Evolutionary conservation across 495 filamentous ascomycete species (phyloP).

Genomic region (Aspergillus indologenus): DNA sequence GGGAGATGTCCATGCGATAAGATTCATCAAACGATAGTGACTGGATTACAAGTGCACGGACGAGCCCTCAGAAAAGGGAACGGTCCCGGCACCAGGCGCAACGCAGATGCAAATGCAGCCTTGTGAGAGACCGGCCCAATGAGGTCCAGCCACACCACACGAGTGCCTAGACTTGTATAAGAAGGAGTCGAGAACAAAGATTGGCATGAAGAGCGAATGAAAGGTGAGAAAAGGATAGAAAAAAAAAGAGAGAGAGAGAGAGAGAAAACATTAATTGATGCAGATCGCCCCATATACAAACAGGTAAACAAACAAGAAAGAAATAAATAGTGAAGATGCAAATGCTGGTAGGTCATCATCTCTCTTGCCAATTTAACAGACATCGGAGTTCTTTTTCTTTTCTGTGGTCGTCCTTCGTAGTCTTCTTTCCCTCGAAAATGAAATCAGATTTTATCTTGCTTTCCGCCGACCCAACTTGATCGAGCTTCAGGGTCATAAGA

Average conservation of each 20-base stretch:
- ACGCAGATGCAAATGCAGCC: background rate
- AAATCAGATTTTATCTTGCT: slow-evolving; percentile 19
- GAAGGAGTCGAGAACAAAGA: background rate
- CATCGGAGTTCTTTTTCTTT: slow-evolving; percentile 31
- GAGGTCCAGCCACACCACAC: background rate
- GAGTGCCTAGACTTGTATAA: background rate
- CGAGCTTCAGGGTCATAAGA: slow-evolving; percentile 13
- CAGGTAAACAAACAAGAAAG: slow-evolving; percentile 38
- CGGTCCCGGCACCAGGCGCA: slow-evolving; percentile 8
- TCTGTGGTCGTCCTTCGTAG: slow-evolving; percentile 21
- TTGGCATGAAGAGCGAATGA: slow-evolving; percentile 5
- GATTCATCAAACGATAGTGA: background rate
- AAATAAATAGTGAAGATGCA: slow-evolving; percentile 30
- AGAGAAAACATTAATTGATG: slow-evolving; percentile 38
- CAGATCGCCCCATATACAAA: slow-evolving; percentile 42
- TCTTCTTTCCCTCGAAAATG: slow-evolving; percentile 15
- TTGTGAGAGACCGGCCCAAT: background rate
- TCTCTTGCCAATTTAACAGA: slow-evolving; percentile 35
- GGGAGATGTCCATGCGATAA: background rate
- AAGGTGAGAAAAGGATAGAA: slow-evolving; percentile 7
- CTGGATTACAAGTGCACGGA: slow-evolving; percentile 11
- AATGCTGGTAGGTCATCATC: slow-evolving; percentile 46
- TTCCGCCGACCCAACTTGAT: slow-evolving; percentile 22
- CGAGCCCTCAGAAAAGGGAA: background rate
- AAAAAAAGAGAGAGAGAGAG: slow-evolving; percentile 10